These are phyloP conservation scores for Botrytis aclada DNA, from an alignment of 2,329 filamentous ascomycete species.

Conservation along the genomic window DNA sequence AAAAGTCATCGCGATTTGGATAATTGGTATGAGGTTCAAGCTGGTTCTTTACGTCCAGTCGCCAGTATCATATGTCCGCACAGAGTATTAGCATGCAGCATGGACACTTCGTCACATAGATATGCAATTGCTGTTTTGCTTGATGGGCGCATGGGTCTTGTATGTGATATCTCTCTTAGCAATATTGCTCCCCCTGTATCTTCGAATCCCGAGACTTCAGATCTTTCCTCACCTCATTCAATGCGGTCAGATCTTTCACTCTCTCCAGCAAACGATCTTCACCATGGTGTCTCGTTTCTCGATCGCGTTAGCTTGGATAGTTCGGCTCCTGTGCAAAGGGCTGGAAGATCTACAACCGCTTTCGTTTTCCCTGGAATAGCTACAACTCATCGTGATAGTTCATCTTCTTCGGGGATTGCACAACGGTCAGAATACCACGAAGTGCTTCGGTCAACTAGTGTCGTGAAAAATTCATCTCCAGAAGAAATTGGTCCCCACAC, in stretches of 20 bases:
- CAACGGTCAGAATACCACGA: constrained; percentile 27
- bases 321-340: constrained; percentile 22
- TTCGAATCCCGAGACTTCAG: not conserved
- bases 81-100: constrained; percentile 56
- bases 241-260: not conserved
- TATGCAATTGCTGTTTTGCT: constrained; percentile 58
- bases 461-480: constrained; percentile 19
- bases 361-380: constrained; percentile 33
- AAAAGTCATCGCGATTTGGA: constrained; percentile 22
- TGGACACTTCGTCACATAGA: constrained; percentile 57
- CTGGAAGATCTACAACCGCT: constrained; percentile 18
- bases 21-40: constrained; percentile 5
- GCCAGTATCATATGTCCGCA: constrained; percentile 55
- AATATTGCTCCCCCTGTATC: constrained; percentile 2
- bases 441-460: constrained; percentile 16
- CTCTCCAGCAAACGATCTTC: not conserved
- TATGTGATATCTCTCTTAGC: constrained; percentile 50
- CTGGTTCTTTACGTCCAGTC: constrained; percentile 43
- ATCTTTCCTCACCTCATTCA: not conserved
- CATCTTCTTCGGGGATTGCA: constrained; percentile 18
- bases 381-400: constrained; percentile 18
- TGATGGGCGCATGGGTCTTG: constrained; percentile 57
- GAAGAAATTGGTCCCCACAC: constrained; percentile 18
- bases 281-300: constrained; percentile 25
- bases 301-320: constrained; percentile 31